Conservation (phyloP, 2,329 filamentous ascomycete species). For the Aspergillus viridinutans region DNA sequence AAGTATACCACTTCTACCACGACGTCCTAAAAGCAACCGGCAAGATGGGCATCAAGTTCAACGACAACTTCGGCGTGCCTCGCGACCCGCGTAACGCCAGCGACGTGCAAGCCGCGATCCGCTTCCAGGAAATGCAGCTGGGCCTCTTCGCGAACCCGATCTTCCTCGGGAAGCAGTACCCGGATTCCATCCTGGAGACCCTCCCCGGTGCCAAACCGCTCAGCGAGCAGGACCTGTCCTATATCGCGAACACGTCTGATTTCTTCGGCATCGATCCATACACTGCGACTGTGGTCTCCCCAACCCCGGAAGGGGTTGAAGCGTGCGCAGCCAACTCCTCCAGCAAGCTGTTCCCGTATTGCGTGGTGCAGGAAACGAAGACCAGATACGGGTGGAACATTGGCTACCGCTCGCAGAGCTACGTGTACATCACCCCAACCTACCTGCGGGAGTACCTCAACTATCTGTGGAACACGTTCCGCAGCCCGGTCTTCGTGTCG, state of each 20-base stretch:
- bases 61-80: slow-evolving; percentile 49
- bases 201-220: slow-evolving; percentile 44
- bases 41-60: slow-evolving; percentile 39
- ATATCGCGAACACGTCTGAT: slow-evolving; percentile 51
- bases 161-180: slow-evolving; percentile 45
- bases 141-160: slow-evolving; percentile 44
- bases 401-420: slow-evolving; percentile 53
- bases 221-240: slow-evolving; percentile 45
- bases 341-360: slow-evolving; percentile 49
- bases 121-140: slow-evolving; percentile 8
- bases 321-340: slow-evolving; percentile 46
- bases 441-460: slow-evolving; percentile 47
- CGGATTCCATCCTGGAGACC: slow-evolving; percentile 41
- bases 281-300: slow-evolving; percentile 52
- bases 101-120: neutral
- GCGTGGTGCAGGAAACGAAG: slow-evolving; percentile 46
- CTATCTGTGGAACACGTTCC: slow-evolving; percentile 59
- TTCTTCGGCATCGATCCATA: slow-evolving; percentile 58
- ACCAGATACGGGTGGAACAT: slow-evolving; percentile 55
- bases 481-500: slow-evolving; percentile 42
- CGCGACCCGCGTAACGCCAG: neutral
- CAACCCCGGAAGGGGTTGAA: slow-evolving; percentile 44
- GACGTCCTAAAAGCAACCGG: slow-evolving; percentile 42
- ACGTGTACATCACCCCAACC: slow-evolving; percentile 55
- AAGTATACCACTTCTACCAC: slow-evolving; percentile 40